Evolutionary conservation across 768 basidiomycete genomes (phyloP).

Genomic region (Phaeotremella skinneri): DNA sequence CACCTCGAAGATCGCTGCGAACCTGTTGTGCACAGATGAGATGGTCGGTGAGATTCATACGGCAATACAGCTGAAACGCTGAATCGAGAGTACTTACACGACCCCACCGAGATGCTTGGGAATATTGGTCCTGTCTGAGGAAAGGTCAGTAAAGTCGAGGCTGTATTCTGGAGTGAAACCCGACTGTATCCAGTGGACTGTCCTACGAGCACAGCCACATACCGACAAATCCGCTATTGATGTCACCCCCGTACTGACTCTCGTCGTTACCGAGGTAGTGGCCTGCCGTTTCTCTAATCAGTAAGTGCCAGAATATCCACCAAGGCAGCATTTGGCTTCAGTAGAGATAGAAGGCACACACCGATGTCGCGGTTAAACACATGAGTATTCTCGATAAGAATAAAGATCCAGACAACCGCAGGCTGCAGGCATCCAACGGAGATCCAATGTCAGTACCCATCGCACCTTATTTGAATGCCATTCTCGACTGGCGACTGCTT

Average conservation of each 20-base stretch:
- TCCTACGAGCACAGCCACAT: neutral
- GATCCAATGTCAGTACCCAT: no score
- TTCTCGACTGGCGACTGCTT: no score
- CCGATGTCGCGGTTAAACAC: constrained; percentile 31
- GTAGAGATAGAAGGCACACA: constrained; percentile 9
- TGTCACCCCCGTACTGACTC: constrained; percentile 21
- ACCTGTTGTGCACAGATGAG: constrained; percentile 13
- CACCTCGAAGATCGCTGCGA: constrained; percentile 30
- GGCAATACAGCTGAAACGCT: neutral
- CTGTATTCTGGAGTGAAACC: no score
- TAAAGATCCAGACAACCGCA: constrained; percentile 29
- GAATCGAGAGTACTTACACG: constrained; percentile 22
- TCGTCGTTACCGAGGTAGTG: constrained; percentile 33
- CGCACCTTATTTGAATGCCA: no score
- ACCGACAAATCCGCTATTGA: constrained; percentile 26
- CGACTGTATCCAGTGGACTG: no score
- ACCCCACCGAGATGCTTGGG: constrained; percentile 46
- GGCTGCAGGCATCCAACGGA: neutral
- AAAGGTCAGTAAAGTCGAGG: neutral
- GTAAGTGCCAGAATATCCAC: no score
- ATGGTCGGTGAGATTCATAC: neutral
- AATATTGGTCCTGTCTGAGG: constrained; percentile 37
- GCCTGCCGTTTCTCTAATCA: constrained; percentile 5
- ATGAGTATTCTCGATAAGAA: constrained; percentile 35
- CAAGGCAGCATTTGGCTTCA: neutral